Base-by-base conservation (phyloP, 257 asterid genomes). In the Voacanga thouarsii region DNA sequence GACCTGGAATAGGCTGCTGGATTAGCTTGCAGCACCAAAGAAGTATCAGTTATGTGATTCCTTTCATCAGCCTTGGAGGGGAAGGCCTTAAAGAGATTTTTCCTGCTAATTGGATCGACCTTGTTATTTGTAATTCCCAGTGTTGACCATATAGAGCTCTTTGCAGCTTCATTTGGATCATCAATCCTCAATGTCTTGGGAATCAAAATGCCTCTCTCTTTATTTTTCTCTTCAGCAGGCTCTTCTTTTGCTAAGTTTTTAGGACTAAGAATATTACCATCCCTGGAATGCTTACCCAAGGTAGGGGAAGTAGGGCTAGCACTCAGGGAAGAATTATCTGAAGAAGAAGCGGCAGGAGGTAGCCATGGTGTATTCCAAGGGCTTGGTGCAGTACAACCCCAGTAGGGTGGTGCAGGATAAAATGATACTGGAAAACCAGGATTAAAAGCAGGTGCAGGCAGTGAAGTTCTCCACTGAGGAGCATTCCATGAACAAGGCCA, bases 1-100 rank as follows among this genome's bases (percentile, higher is more conserved):
- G 98, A 93, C 39, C 98, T 84, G n/a, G 92, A 91, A 9, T 89
- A 84, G 47, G 97, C 98, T 14, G 97, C 98, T 0, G 98, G 98
- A 84, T 93, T 93, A 12, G 96, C 96, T 68, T 89, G 93, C 78
- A 88, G 43, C 16, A 84, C 87, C 86, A 85, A 44, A 18, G 84
- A 71, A 28, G 84, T 65, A 71, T 78, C 78, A 39, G 69, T 85
- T 41, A 79, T 44, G 3, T 67, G 64, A 55, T 78, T 51, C 73
- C 70, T 80, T 19, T 74, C 50, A 45, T 76, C 83, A 24, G 77
- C 85, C 74, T 88, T 88, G 0, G 88, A 15, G 7, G 78, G 84
- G 30, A 88, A 85, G 47, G 94, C 82, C 79, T 73, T 78, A 55
- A 85, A 78, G 8, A 75, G 85, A 14, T 72, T 66, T 50, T 56